Percentiles rank a stretch among this genome's conserved stretches.
phyloP scores from a whole-genome alignment of 148 eudicot species.

The Chenopodium suecicum region DNA sequence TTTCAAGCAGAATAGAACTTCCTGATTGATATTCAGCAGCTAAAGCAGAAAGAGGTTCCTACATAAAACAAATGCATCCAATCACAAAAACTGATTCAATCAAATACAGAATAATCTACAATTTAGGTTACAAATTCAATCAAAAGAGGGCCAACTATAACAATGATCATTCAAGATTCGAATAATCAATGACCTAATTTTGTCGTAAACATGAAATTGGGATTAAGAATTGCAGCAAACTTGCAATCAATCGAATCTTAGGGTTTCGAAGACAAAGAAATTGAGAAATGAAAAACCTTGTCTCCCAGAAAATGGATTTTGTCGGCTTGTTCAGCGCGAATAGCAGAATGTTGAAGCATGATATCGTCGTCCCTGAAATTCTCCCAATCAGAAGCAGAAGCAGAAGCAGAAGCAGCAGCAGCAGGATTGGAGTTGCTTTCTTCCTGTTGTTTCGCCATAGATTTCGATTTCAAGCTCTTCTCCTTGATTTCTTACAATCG shows the following conservation, averaged over 20 bases:
- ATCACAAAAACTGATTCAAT: too few species aligned
- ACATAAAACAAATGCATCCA: slow-evolving; percentile 16
- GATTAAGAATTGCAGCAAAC: too few species aligned
- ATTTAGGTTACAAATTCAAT: too few species aligned
- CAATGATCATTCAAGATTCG: too few species aligned
- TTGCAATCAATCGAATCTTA: background rate
- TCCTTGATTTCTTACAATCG: too few species aligned
- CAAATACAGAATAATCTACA: too few species aligned
- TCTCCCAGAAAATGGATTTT: slow-evolving; percentile 72
- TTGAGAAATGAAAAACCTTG: slow-evolving; percentile 39
- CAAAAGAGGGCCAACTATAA: too few species aligned
- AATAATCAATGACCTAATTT: too few species aligned
- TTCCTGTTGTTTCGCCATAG: slow-evolving; percentile 19
- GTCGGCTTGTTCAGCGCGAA: slow-evolving; percentile 62
- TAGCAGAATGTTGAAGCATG: slow-evolving; percentile 82
- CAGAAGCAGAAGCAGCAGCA: too few species aligned
- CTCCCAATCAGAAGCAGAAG: slow-evolving; percentile 42
- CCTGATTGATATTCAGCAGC: slow-evolving; percentile 84
- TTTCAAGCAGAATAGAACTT: slow-evolving; percentile 76
- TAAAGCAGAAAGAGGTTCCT: slow-evolving; percentile 86
- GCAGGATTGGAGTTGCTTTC: background rate
- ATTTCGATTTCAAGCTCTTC: background rate
- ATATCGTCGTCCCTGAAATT: slow-evolving; percentile 67
- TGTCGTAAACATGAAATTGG: too few species aligned
- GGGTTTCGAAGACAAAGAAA: too few species aligned